Evolutionary conservation across 768 basidiomycete species (phyloP), one percentile per base, ranked within the genome.

Genomic region (Amanita exitialis): DNA sequence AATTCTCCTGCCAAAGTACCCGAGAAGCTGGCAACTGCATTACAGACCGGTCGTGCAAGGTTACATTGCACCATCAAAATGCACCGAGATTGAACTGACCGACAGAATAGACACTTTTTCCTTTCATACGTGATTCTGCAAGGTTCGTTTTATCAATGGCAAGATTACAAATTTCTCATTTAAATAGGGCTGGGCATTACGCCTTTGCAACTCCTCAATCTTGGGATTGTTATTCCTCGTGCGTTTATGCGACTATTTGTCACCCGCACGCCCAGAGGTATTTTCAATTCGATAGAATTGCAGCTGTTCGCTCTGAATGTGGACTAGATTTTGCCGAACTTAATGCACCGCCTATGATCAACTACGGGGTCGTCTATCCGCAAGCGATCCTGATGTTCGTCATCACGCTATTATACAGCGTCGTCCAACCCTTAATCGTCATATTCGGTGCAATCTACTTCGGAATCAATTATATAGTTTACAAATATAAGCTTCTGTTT

Each of bases 261-360:
- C 56, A 93, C 92, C 1, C 76, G 88, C 44, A 96, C 95, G 2
- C 96, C 96, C 1, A 74, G 96, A 73, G 94, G 93, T 89, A 58
- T 27, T 15, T 30, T 18, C 25, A 32, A 4, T 12, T 2, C 21
- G 13, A 10, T 39, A 23, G n/a, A 6, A 8, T 23, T 15, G 25
- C 6, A 34, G 2, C 8, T 21, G 4, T 2, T 16, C 12, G n/a
- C n/a, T 9, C 38, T 30, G 51, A 42, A n/a, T 30, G 54, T 18
- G 56, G 6, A 27, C 12, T 60, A 97, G 95, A 99, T 60, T 94
- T 83, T 56, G 95, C 93, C 15, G 96, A 96, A 64, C 75, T 98
- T 13, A 96, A 99, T 61, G 92, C 93, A 0, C 96, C 96, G 5
- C 93, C 96, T 0, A 90, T 94, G 86, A 87, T 98, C 67, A 98